These are phyloP conservation scores for Sanghuangporus sanghuang DNA, from an alignment of 1,284 basidiomycete species.

Conservation along the genomic window DNA sequence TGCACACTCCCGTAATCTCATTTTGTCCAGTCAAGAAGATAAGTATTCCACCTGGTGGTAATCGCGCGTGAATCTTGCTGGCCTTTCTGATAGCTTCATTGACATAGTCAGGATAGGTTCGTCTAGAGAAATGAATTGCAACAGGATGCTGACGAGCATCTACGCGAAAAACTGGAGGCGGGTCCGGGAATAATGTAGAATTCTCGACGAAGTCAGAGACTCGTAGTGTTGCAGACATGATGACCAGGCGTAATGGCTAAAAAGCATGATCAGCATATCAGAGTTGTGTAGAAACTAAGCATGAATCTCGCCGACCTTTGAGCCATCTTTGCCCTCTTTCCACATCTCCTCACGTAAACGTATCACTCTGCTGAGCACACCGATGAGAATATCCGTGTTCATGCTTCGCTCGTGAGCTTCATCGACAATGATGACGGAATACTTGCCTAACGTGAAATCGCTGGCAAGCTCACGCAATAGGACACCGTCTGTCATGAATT, in stretches of 20 bases:
- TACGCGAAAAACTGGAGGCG: constrained; percentile 90
- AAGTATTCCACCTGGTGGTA: constrained; percentile 68
- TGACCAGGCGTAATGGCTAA: constrained; percentile 86
- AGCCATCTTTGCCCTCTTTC: constrained; percentile 63
- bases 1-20: constrained; percentile 64
- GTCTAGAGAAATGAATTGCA: constrained; percentile 88
- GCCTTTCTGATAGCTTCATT: constrained; percentile 89
- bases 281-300: background rate
- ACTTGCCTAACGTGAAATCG: constrained; percentile 87
- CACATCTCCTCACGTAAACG: constrained; percentile 86
- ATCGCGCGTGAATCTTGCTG: constrained; percentile 68
- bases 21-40: constrained; percentile 79
- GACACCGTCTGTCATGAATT: constrained; percentile 99
- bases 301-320: constrained; percentile 44
- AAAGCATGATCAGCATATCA: background rate
- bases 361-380: constrained; percentile 89
- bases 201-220: constrained; percentile 94
- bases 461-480: constrained; percentile 87
- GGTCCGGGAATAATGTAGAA: constrained; percentile 70
- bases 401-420: constrained; percentile 98
- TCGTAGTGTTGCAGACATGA: constrained; percentile 98
- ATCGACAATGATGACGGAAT: constrained; percentile 94
- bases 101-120: constrained; percentile 86
- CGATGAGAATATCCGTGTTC: constrained; percentile 97
- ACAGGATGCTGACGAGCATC: constrained; percentile 93